These are phyloP conservation scores for Berkeleyomyces rouxiae DNA, from an alignment of 2,329 filamentous ascomycete species.

Conservation along the genomic window DNA sequence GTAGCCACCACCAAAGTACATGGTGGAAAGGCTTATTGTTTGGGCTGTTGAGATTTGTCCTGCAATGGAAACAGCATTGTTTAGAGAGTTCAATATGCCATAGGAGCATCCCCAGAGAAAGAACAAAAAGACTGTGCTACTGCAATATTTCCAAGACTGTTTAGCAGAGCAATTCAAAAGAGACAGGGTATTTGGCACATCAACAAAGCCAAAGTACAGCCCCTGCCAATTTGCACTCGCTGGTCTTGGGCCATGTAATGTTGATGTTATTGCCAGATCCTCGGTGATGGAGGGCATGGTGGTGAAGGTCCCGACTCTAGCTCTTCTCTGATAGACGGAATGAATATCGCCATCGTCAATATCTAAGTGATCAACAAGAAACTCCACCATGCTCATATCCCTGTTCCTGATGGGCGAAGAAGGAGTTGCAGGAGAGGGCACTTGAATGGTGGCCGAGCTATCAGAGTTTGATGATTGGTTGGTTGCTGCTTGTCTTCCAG, in stretches of 20 bases:
- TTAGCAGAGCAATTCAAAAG: conserved; percentile 46
- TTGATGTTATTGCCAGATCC: conserved; percentile 17
- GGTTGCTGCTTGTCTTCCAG: conserved; percentile 1
- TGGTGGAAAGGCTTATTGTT: conserved; percentile 49
- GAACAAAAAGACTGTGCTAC: conserved; percentile 64
- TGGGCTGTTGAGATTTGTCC: conserved; percentile 44
- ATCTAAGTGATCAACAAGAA: conserved; percentile 7
- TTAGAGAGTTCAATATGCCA: conserved; percentile 68
- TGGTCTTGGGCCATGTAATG: conserved; percentile 19
- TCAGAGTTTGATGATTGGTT: neutral
- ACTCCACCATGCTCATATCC: conserved; percentile 7
- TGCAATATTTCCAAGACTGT: conserved; percentile 56
- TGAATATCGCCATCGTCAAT: conserved; percentile 2
- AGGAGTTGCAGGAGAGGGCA: neutral
- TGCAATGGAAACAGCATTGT: conserved; percentile 49
- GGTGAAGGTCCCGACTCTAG: conserved; percentile 11
- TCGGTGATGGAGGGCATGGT: conserved; percentile 16
- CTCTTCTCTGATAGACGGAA: conserved; percentile 7
- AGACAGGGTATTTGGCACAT: conserved; percentile 49
- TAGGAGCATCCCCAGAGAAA: conserved; percentile 86
- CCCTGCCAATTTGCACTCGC: conserved; percentile 21
- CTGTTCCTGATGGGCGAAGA: neutral
- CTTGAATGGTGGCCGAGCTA: neutral
- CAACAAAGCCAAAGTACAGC: conserved; percentile 62
- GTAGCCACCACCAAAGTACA: conserved; percentile 57